A percentile compares a stretch with the other conserved stretches of the same genome.
Conservation (phyloP, 371 early-diverging fungal species). For the Rhizopus delemar region DNA sequence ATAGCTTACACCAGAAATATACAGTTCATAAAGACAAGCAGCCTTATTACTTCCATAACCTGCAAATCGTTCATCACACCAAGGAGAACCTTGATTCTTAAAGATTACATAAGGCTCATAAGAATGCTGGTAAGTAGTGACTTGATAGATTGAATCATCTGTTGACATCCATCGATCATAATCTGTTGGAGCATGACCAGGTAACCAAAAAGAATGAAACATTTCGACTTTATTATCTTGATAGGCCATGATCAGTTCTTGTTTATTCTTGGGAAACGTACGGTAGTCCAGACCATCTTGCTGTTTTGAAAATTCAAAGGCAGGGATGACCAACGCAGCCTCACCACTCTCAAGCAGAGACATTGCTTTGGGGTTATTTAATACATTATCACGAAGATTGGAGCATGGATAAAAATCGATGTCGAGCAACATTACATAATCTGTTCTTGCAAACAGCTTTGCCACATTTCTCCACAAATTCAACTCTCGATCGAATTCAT, state of each 20-base stretch:
- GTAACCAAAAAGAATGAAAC: slow-evolving; percentile 58
- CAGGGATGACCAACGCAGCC: slow-evolving; percentile 59
- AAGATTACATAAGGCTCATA: slow-evolving; percentile 66
- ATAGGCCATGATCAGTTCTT: slow-evolving; percentile 33
- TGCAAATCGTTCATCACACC: slow-evolving; percentile 69
- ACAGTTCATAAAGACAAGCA: slow-evolving; percentile 65
- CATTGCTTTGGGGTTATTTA: slow-evolving; percentile 40
- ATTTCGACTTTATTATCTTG: slow-evolving; percentile 46
- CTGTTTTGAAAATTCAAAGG: slow-evolving; percentile 59
- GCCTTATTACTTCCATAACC: slow-evolving; percentile 72
- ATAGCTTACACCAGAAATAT: slow-evolving; percentile 61
- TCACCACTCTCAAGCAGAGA: slow-evolving; percentile 35
- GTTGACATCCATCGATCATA: slow-evolving; percentile 49
- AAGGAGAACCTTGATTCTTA: slow-evolving; percentile 52
- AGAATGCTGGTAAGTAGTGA: slow-evolving; percentile 56
- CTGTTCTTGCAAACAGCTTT: slow-evolving; percentile 59
- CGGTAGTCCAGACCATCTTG: slow-evolving; percentile 53
- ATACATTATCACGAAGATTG: slow-evolving; percentile 45
- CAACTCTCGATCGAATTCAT: slow-evolving; percentile 60
- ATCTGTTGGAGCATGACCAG: slow-evolving; percentile 61
- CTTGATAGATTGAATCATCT: slow-evolving; percentile 43
- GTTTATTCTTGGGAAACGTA: slow-evolving; percentile 53
- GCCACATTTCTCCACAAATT: slow-evolving; percentile 69
- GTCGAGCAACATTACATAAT: slow-evolving; percentile 64
- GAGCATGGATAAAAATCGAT: slow-evolving; percentile 65